phyloP scores from a whole-genome alignment of 208 protist species.

The Trypanosoma vivax region DNA sequence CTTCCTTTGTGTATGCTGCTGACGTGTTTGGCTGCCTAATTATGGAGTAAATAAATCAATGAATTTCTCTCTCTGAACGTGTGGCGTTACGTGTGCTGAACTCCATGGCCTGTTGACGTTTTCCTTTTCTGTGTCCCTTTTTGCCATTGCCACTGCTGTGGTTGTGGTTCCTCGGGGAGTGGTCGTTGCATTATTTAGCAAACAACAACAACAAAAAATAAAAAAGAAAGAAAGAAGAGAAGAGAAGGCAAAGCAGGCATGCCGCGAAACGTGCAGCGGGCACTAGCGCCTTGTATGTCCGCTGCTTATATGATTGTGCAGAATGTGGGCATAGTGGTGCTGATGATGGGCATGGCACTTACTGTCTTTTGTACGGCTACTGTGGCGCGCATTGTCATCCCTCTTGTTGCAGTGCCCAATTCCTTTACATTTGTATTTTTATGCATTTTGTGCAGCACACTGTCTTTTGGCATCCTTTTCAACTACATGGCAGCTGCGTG shows the following conservation, averaged over 20 bases:
- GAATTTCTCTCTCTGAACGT: too few species aligned
- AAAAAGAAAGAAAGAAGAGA: too few species aligned
- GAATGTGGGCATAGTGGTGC: conserved; percentile 2
- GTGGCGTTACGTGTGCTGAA: too few species aligned
- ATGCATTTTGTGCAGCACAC: conserved; percentile 20
- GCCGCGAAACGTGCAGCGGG: not conserved
- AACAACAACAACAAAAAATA: too few species aligned
- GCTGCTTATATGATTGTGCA: conserved; percentile 1
- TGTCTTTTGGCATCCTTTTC: conserved; percentile 64
- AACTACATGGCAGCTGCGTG: conserved; percentile 49
- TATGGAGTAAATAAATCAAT: too few species aligned
- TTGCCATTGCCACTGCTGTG: too few species aligned
- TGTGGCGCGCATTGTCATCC: conserved; percentile 34
- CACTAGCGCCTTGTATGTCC: not conserved
- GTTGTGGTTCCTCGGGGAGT: too few species aligned
- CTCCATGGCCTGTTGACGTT: too few species aligned
- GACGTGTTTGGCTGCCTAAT: too few species aligned
- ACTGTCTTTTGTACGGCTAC: conserved; percentile 46
- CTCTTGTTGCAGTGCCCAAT: conserved; percentile 28
- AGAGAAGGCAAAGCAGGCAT: not conserved
- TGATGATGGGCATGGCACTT: conserved; percentile 37
- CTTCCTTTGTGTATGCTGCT: too few species aligned
- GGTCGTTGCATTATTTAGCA: too few species aligned
- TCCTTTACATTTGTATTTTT: conserved; percentile 26
- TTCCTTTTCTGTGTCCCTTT: too few species aligned